Percentiles rank a stretch among this genome's conserved stretches.
These are phyloP conservation scores for Pilasporangium apinafurcum DNA, from an alignment of 352 stramenopile genomes.

Conservation along the genomic window DNA sequence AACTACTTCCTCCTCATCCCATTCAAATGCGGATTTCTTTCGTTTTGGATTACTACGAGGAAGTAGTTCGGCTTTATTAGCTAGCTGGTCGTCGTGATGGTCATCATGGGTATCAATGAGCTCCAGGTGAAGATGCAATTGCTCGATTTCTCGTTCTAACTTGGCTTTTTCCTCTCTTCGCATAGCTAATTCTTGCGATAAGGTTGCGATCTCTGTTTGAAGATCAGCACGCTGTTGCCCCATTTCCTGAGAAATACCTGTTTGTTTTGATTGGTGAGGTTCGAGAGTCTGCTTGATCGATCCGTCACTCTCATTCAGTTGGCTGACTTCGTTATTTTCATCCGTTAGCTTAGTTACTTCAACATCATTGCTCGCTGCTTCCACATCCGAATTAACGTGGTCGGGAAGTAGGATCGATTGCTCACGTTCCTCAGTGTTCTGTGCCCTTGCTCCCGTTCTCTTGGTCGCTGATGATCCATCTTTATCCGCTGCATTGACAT, in stretches of 20 bases:
- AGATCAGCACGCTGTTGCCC: conserved; percentile 11
- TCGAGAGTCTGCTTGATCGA: conserved; percentile 10
- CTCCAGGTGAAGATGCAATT: conserved; percentile 49
- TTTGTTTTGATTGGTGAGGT: conserved; percentile 6
- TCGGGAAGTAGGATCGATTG: too few relatives aligned
- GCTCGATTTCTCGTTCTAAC: conserved; percentile 61
- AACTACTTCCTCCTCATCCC: conserved; percentile 5
- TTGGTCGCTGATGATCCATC: too few relatives aligned
- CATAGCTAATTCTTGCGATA: conserved; percentile 29
- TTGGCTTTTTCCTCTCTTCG: conserved; percentile 30
- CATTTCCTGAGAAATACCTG: conserved; percentile 5
- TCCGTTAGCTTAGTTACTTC: neutral
- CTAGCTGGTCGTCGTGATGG: neutral
- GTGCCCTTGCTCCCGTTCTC: too few relatives aligned
- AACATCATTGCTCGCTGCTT: neutral
- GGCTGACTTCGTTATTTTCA: neutral
- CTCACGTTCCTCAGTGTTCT: neutral
- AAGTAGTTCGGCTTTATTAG: conserved; percentile 17
- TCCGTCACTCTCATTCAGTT: neutral
- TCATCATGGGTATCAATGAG: conserved; percentile 25
- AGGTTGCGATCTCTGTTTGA: conserved; percentile 12
- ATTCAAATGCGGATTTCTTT: neutral
- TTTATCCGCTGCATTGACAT: too few relatives aligned
- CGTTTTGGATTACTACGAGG: neutral
- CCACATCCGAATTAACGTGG: too few relatives aligned